Base-by-base conservation (phyloP, 2,329 filamentous ascomycete genomes). In the Xylariales sp. region DNA sequence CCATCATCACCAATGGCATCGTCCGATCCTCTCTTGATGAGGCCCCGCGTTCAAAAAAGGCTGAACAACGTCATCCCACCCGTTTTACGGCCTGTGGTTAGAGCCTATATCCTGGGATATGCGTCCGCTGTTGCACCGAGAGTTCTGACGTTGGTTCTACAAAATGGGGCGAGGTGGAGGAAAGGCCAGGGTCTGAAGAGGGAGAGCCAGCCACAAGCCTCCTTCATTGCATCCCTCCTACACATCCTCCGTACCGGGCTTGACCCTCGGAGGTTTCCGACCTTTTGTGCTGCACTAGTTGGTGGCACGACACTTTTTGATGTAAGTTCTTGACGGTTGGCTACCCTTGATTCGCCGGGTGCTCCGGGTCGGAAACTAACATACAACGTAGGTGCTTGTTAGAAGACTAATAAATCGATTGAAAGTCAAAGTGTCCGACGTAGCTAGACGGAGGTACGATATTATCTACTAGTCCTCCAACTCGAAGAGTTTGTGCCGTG, bases 231-330 rank as follows among this genome's bases (percentile, higher is more conserved):
- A 70, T 80, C 77, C 56, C 74, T 81, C 73, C 75, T 61, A 62
- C 79, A 75, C 50, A 84, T 88, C 64, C 75, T 90, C 41, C 79
- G 78, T 48, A 82, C 82, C 7, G 87, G 86, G 2, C 78, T 90
- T 16, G 85, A 87, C 52, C 79, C 81, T 63, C 84, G 85, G 67
- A 82, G 87, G 8, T 90, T 90, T 73, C 87, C 89, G 50, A 82
- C 87, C 3, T 90, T 90, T 75, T 90, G 88, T 75, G 88, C 87
- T 7, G 81, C 83, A 6, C 78, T 90, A 9, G 84, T 87, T 46
- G 89, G 88, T 41, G 87, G 88, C 46, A 86, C 84, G 69, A 88
- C 87, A 30, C 75, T 90, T n/a, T 75, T 90, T n/a, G 83, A 89
- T 82, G 87, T 86, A 79, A 73, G 82, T 53, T 54, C n/a, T 10